These are phyloP conservation scores for Leucocoprinus leucothites DNA, from an alignment of 768 basidiomycete genomes.

Conservation along the genomic window DNA sequence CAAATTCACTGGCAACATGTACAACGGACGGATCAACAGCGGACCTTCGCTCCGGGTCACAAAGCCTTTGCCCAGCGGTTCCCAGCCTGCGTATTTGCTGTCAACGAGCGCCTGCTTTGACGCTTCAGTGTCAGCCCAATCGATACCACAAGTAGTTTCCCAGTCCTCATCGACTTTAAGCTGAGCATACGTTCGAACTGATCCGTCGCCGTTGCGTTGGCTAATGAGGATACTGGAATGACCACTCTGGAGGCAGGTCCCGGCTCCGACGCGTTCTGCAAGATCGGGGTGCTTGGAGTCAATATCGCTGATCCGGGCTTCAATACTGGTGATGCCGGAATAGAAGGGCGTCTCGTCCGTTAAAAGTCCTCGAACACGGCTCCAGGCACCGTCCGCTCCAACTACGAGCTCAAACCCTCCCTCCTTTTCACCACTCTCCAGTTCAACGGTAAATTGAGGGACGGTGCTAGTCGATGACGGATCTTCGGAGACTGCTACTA, in stretches of 20 bases:
- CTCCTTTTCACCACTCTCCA: constrained; percentile 12
- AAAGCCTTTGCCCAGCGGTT: background rate
- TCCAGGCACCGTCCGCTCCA: constrained; percentile 36
- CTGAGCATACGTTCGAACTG: constrained; percentile 11
- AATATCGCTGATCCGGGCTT: constrained; percentile 14
- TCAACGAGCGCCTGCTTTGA: constrained; percentile 1
- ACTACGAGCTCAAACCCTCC: constrained; percentile 20
- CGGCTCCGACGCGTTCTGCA: constrained; percentile 23
- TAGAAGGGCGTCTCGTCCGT: constrained; percentile 27
- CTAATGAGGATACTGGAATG: constrained; percentile 21
- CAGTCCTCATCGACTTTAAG: constrained; percentile 12
- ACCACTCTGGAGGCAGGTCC: constrained; percentile 23
- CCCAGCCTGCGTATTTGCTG: constrained; percentile 1
- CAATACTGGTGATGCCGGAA: constrained; percentile 25
- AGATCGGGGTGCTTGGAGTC: constrained; percentile 20
- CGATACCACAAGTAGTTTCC: constrained; percentile 10
- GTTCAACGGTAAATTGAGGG: constrained; percentile 14
- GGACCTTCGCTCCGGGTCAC: constrained; percentile 7
- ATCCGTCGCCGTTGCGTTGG: constrained; percentile 26
- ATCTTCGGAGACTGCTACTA: constrained; percentile 11
- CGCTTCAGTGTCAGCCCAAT: constrained; percentile 4
- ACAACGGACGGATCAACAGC: constrained; percentile 10
- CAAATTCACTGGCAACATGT: constrained; percentile 10
- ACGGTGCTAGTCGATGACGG: background rate
- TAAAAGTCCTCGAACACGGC: constrained; percentile 31